Percentiles rank a stretch among this genome's conserved stretches.
These are phyloP conservation scores for Camelina neglecta DNA, from an alignment of 345 rosid species.

Conservation along the genomic window DNA sequence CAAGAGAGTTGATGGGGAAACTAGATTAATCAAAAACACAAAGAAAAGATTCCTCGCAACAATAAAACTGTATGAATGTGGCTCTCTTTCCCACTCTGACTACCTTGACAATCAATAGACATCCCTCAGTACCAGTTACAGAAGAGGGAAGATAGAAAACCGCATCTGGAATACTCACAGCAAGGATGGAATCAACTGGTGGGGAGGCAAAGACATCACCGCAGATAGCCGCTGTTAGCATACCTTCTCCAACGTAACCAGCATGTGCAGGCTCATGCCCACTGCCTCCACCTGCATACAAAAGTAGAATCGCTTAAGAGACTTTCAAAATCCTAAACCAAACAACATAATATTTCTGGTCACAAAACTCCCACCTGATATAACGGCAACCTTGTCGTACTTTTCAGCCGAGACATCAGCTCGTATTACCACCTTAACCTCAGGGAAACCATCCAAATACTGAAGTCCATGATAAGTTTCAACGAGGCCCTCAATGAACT, in stretches of 20 bases:
- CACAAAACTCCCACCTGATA: constrained; percentile 67
- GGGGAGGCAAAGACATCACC: constrained; percentile 97
- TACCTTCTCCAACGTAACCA: constrained; percentile 99
- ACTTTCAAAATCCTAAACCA: constrained; percentile 7
- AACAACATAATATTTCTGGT: neutral
- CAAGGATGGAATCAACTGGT: constrained; percentile 88
- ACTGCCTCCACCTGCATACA: constrained; percentile 86
- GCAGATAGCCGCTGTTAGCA: constrained; percentile 96
- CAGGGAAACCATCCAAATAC: constrained; percentile 92
- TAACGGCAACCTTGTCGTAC: constrained; percentile 85
- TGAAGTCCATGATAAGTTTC: constrained; percentile 92
- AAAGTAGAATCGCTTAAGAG: constrained; percentile 16
- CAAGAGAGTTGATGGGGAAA: constrained; percentile 41
- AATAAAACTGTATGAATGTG: neutral
- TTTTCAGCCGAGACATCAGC: constrained; percentile 76
- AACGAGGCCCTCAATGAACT: constrained; percentile 90
- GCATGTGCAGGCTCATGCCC: constrained; percentile 99
- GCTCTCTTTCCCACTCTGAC: constrained; percentile 11
- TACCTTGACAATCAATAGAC: constrained; percentile 94
- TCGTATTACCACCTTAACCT: constrained; percentile 95
- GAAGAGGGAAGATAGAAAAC: constrained; percentile 23
- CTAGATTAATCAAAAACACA: constrained; percentile 21
- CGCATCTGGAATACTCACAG: constrained; percentile 57
- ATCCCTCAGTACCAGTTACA: constrained; percentile 96
- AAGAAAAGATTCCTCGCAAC: constrained; percentile 15